Base-by-base conservation (phyloP, 306 rosid genomes). In the Vigna angularis region DNA sequence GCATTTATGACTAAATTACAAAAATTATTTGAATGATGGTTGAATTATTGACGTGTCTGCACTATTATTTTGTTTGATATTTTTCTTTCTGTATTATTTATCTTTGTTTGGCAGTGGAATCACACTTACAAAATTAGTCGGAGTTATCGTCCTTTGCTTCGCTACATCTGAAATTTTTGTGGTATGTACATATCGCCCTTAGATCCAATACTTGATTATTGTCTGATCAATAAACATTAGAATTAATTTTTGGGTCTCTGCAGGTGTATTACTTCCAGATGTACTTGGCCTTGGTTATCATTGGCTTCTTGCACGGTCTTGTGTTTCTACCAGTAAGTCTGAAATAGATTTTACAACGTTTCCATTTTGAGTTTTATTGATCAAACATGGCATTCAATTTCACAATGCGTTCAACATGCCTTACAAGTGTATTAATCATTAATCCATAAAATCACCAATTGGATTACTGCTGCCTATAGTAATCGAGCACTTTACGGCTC, bases 221-320 rank as follows among this genome's bases (percentile, higher is more conserved):
- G 50, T 64, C 67, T 75, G 65, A 66, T 74, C 59, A 38, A 57
- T 51, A 40, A 28, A 32, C 53, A 62, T 51, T 73, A n/a, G 48
- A 57, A 77, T 53, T 79, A 68, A 76, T 77, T 84, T 71, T 65
- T 52, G 48, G 79, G 34, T 20, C 62, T 86, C 81, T 89, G 79
- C 89, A 95, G 98, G 92, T 95, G 74, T 95, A 95, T 83, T 95
- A 95, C 86, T 95, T 92, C 86, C 95, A 92, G 84, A 95, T 95
- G 98, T 95, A 92, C 85, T 88, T 95, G 72, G 95, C 98, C 34
- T 83, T 95, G 91, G 97, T 95, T 75, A 71, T 95, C 63, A 91
- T 95, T 73, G 98, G 98, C 82, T 95, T 95, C 91, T 86, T 92
- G 79, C 98, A 95, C 18, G 98, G 98, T 63, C 98, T 95, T 10